Evolutionary conservation across 768 basidiomycete species (phyloP).

Genomic region (Termitomyces sp.): DNA sequence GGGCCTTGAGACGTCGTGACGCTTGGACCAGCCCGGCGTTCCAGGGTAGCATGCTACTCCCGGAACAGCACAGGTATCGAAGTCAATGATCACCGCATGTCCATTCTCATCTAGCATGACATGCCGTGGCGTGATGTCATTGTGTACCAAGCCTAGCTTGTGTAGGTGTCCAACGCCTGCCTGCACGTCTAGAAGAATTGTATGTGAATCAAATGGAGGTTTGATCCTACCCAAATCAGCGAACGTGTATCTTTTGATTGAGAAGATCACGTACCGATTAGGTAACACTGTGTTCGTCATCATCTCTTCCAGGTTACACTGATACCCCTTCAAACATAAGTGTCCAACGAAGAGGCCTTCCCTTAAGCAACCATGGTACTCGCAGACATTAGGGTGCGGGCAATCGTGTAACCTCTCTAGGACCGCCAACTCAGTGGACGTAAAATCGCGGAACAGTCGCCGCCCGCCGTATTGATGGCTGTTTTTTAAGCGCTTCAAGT

Average conservation of each 20-base stretch:
- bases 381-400: slow-evolving; percentile 2
- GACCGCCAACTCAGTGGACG: slow-evolving; percentile 4
- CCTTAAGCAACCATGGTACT: slow-evolving; percentile 6
- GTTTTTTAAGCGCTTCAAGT: slow-evolving; percentile 3
- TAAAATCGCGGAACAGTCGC: slow-evolving; percentile 4
- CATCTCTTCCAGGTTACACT: slow-evolving; percentile 6
- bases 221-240: background rate
- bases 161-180: slow-evolving; percentile 3
- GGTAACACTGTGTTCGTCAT: slow-evolving; percentile 1
- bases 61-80: slow-evolving; percentile 3
- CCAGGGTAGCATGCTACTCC: slow-evolving; percentile 5
- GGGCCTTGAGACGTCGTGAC: slow-evolving; percentile 3
- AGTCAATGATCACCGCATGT: slow-evolving; percentile 3
- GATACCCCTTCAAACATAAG: slow-evolving; percentile 7
- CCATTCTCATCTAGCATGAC: slow-evolving; percentile 4
- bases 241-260: background rate
- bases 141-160: slow-evolving; percentile 3
- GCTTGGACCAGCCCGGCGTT: slow-evolving; percentile 4
- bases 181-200: background rate
- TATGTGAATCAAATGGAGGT: slow-evolving; percentile 4
- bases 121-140: slow-evolving; percentile 6
- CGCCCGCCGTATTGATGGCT: slow-evolving; percentile 4
- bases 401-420: slow-evolving; percentile 1
- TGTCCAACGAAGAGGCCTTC: slow-evolving; percentile 7
- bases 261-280: background rate